Percentiles rank a stretch among this genome's conserved stretches.
Conservation (phyloP, 768 basidiomycete genomes). For the Podaxis pistillaris region DNA sequence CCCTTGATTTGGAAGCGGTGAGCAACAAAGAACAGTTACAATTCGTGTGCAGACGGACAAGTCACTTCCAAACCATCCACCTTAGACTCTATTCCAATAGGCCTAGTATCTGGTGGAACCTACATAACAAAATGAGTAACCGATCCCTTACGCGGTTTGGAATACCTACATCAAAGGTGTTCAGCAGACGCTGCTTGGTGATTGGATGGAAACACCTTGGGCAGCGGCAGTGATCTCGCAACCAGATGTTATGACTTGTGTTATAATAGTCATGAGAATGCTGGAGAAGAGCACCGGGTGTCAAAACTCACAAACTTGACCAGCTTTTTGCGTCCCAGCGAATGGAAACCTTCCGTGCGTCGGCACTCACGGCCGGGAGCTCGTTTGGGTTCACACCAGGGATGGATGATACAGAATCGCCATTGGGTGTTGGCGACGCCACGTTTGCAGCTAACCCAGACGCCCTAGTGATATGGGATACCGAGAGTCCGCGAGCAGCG, state of each 20-base stretch:
- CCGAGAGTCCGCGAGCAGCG: neutral
- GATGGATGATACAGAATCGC: conserved; percentile 15
- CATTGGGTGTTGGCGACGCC: conserved; percentile 16
- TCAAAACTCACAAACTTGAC: conserved; percentile 70
- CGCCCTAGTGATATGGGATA: conserved; percentile 2
- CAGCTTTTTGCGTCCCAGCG: conserved; percentile 71
- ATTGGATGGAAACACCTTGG: conserved; percentile 79
- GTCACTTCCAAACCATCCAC: conserved; percentile 67
- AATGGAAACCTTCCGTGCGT: conserved; percentile 61
- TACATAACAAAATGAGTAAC: conserved; percentile 26
- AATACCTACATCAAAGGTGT: conserved; percentile 71
- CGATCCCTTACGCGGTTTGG: neutral
- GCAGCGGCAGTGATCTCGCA: conserved; percentile 92
- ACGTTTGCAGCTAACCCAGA: conserved; percentile 25
- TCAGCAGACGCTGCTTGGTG: conserved; percentile 88
- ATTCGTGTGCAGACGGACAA: conserved; percentile 48
- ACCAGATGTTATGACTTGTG: conserved; percentile 83
- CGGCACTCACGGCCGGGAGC: conserved; percentile 53
- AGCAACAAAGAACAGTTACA: neutral
- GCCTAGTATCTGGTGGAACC: conserved; percentile 77
- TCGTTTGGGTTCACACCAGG: conserved; percentile 28
- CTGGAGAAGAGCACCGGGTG: neutral
- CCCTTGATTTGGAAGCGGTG: conserved; percentile 35
- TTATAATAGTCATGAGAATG: neutral
- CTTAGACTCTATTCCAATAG: conserved; percentile 53